A percentile compares a stretch with the other conserved stretches of the same genome.
phyloP scores from a whole-genome alignment of 768 basidiomycete species.

The Steccherinum ochraceum region DNA sequence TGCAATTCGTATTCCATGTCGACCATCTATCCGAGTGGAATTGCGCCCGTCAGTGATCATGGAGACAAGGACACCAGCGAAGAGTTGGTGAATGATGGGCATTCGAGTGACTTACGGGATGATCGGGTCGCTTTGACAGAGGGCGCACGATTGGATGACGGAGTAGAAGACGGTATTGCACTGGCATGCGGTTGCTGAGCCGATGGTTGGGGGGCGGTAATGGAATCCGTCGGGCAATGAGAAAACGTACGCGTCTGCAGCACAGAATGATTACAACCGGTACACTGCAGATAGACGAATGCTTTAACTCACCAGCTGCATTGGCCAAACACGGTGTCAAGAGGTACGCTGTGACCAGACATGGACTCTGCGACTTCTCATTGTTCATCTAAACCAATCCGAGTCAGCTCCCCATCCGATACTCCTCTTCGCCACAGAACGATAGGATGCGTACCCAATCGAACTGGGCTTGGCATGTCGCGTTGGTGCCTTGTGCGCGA shows the following conservation, averaged over 20 bases:
- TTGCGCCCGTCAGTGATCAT: neutral
- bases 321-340: slow-evolving; percentile 12
- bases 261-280: neutral
- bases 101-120: slow-evolving; percentile 25
- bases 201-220: slow-evolving; percentile 36
- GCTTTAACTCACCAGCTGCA: slow-evolving; percentile 3
- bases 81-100: neutral
- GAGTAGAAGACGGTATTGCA: slow-evolving; percentile 55
- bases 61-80: slow-evolving; percentile 4
- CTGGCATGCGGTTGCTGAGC: slow-evolving; percentile 34
- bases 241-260: slow-evolving; percentile 8
- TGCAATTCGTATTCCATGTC: slow-evolving; percentile 43
- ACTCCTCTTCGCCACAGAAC: neutral
- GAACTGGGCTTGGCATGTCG: slow-evolving; percentile 7
- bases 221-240: slow-evolving; percentile 17
- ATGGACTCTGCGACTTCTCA: slow-evolving; percentile 9
- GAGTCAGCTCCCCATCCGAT: neutral
- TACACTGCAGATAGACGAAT: too few relatives aligned
- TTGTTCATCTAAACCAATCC: slow-evolving; percentile 12
- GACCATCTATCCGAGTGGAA: slow-evolving; percentile 40
- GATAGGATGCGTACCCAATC: slow-evolving; percentile 2
- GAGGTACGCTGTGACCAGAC: slow-evolving; percentile 11
- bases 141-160: slow-evolving; percentile 49
- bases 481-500: slow-evolving; percentile 9
- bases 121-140: slow-evolving; percentile 43